Base-by-base conservation (phyloP, 1,284 basidiomycete species). In the Bondarzewia mesenterica region DNA sequence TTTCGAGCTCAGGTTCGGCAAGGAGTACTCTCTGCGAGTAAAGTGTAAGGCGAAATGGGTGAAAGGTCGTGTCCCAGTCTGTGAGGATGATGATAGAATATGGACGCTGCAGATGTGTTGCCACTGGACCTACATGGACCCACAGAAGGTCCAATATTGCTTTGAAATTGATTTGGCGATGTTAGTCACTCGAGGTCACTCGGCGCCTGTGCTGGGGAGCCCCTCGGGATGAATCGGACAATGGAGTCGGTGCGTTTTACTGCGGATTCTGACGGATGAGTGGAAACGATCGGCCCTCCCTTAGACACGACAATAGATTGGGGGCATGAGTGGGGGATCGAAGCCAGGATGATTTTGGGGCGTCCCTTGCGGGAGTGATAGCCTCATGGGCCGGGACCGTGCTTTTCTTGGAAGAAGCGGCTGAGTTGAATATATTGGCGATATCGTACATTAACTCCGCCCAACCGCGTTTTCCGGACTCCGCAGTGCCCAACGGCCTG, bases 51-150 rank as follows among this genome's bases (percentile, higher is more conserved):
- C n/a, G n/a, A n/a, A 7, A 32, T 32, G 29, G 29, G 10, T 8
- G 7, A 32, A n/a, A 32, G 12, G 29, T n/a, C 29, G 10, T 7
- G n/a, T n/a, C 12, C 29, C 29, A 32, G 29, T n/a, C n/a, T n/a
- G 29, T n/a, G n/a, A 32, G n/a, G 12, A 32, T 10, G 29, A 10
- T 10, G 29, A 12, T 32, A n/a, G 29, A 10, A n/a, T n/a, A n/a
- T n/a, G n/a, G n/a, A n/a, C n/a, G 29, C 29, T n/a, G 42, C 26
- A 43, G 42, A 6, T 44, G 44, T 46, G 46, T 38, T 51, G 44
- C 38, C 18, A 8, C 36, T 12, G 25, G 58, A 69, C 54, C 61
- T 52, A 70, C 62, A 58, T 51, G 65, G 64, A 67, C 63, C 67
- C 58, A 60, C 66, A 67, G 59, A 61, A 60, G 56, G 55, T 49